A percentile compares a stretch with the other conserved stretches of the same genome.
phyloP scores from a whole-genome alignment of 2,329 filamentous ascomycete species.

The Trichoderma lentiforme region DNA sequence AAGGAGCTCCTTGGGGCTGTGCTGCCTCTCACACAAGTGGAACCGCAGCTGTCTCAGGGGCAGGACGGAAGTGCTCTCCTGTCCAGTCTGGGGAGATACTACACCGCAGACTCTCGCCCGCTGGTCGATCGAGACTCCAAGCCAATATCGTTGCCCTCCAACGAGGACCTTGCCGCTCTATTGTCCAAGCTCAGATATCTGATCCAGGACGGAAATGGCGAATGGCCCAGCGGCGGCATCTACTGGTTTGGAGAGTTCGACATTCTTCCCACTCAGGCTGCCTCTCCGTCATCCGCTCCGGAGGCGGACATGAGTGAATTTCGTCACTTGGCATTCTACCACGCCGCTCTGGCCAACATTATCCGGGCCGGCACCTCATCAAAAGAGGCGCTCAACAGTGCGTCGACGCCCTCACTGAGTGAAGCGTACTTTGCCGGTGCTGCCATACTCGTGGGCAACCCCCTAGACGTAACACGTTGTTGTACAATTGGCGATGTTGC shows the following conservation, averaged over 20 bases:
- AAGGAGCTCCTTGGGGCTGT: conserved; percentile 46
- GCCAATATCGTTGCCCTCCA: conserved; percentile 38
- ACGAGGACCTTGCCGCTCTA: conserved; percentile 37
- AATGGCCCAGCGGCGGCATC: conserved; percentile 44
- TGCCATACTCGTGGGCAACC: conserved; percentile 43
- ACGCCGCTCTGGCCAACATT: conserved; percentile 43
- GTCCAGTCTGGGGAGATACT: conserved; percentile 42
- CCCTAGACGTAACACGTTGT: conserved; percentile 41
- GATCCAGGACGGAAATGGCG: conserved; percentile 44
- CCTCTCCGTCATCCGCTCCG: conserved; percentile 19
- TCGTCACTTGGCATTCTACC: conserved; percentile 43
- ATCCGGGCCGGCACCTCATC: conserved; percentile 30
- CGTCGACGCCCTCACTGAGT: conserved; percentile 30
- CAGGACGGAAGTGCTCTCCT: conserved; percentile 32
- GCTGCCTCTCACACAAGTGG: conserved; percentile 31
- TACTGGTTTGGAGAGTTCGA: conserved; percentile 47
- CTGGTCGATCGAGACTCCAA: conserved; percentile 38
- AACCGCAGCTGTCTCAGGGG: conserved; percentile 12
- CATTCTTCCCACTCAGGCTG: conserved; percentile 29
- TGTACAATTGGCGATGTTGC: conserved; percentile 43
- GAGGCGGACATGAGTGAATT: conserved; percentile 27
- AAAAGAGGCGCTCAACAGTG: conserved; percentile 15
- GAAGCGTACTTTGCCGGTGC: conserved; percentile 46
- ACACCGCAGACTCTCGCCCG: conserved; percentile 46
- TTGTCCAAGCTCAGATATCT: conserved; percentile 41